Evolutionary conservation across 176 grass and related monocot genomes (phyloP).

Genomic region (Miscanthus lutarioriparius): DNA sequence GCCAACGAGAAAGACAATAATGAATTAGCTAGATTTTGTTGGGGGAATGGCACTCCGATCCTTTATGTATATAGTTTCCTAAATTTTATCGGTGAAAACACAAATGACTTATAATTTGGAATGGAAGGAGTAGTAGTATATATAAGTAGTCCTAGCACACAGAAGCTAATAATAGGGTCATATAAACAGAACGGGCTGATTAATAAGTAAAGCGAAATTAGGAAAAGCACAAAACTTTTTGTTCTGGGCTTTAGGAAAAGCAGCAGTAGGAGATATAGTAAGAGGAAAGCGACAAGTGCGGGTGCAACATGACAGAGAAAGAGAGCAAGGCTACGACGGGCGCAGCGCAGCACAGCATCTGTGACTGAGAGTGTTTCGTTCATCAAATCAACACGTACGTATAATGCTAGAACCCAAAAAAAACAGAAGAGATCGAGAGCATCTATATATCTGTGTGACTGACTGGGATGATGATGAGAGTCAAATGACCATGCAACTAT

Average conservation of each 20-base stretch:
- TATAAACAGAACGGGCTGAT: too few species aligned
- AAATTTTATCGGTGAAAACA: too few species aligned
- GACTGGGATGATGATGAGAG: not conserved
- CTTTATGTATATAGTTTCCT: too few species aligned
- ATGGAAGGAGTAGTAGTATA: too few species aligned
- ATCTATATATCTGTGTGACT: not conserved
- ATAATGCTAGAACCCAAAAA: not conserved
- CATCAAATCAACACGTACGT: not conserved
- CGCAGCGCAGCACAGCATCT: not conserved
- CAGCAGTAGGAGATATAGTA: not conserved
- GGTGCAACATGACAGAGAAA: not conserved
- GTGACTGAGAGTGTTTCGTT: not conserved
- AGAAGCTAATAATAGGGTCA: too few species aligned
- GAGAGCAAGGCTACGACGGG: too few species aligned
- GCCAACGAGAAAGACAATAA: too few species aligned
- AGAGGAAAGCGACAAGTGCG: not conserved
- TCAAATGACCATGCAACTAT: not conserved
- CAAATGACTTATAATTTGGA: too few species aligned
- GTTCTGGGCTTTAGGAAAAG: not conserved
- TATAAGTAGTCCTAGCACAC: too few species aligned
- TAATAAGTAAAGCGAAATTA: not conserved
- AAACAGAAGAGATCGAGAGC: not conserved
- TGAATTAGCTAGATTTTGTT: too few species aligned
- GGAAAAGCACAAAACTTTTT: not conserved
- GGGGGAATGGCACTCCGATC: too few species aligned